phyloP scores from a whole-genome alignment of 805 yeast species.

The Nakazawaea peltata region DNA sequence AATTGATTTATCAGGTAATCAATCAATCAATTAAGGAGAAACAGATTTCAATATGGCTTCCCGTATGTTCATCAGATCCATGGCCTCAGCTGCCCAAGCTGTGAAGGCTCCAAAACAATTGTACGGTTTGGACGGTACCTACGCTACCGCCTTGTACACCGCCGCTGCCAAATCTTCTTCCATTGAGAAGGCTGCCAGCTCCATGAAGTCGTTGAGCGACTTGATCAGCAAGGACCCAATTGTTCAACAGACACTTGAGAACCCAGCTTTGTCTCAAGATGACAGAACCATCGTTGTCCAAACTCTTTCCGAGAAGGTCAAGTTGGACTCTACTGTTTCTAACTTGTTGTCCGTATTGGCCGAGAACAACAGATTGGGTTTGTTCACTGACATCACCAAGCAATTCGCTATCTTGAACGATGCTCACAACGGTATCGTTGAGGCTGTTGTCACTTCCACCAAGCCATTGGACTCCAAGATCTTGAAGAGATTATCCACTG shows the following conservation, averaged over 20 bases:
- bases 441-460: slow-evolving; percentile 88
- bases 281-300: slow-evolving; percentile 70
- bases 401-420: slow-evolving; percentile 75
- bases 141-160: slow-evolving; percentile 89
- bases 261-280: slow-evolving; percentile 75
- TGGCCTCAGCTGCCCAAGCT: slow-evolving; percentile 62
- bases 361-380: slow-evolving; percentile 85
- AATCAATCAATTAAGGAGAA: background rate
- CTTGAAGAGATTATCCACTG: slow-evolving; percentile 68
- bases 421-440: slow-evolving; percentile 87
- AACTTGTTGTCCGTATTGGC: slow-evolving; percentile 83
- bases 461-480: slow-evolving; percentile 75
- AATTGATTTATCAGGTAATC: too few species aligned
- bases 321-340: slow-evolving; percentile 59
- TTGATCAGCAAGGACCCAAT: slow-evolving; percentile 56
- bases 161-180: slow-evolving; percentile 83
- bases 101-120: slow-evolving; percentile 88
- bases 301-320: slow-evolving; percentile 38
- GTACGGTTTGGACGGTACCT: slow-evolving; percentile 93
- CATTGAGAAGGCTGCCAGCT: slow-evolving; percentile 56
- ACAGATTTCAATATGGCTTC: slow-evolving; percentile 37
- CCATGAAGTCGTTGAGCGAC: slow-evolving; percentile 50
- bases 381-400: slow-evolving; percentile 55
- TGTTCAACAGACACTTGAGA: slow-evolving; percentile 51
- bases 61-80: slow-evolving; percentile 59